These are phyloP conservation scores for Phytophthora hybrid DNA, from an alignment of 352 stramenopile genomes.

Conservation along the genomic window DNA sequence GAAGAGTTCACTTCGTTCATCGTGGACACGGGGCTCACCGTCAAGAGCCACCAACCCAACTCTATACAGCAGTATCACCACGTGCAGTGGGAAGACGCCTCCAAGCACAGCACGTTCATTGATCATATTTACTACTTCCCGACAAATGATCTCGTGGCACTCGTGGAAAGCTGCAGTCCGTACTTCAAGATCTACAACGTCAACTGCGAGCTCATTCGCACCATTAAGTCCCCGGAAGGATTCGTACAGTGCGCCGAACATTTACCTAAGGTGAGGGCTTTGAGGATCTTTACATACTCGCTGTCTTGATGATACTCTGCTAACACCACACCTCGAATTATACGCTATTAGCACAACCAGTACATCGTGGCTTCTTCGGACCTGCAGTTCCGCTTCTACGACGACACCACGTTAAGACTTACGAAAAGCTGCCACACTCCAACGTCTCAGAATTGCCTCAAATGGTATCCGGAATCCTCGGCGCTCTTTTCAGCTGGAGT, in stretches of 20 bases:
- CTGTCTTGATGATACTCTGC: neutral
- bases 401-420: constrained; percentile 75
- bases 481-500: constrained; percentile 85
- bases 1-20: constrained; percentile 94
- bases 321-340: neutral
- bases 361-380: constrained; percentile 85
- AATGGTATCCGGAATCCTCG: constrained; percentile 76
- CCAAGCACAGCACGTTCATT: constrained; percentile 88
- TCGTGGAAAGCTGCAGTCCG: constrained; percentile 80
- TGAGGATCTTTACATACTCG: neutral
- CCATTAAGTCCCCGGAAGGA: constrained; percentile 71
- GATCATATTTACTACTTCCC: constrained; percentile 90
- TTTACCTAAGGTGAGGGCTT: constrained; percentile 55
- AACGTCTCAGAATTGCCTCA: constrained; percentile 83
- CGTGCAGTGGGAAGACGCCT: constrained; percentile 81
- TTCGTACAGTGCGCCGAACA: constrained; percentile 86
- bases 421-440: constrained; percentile 85
- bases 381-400: constrained; percentile 86
- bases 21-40: constrained; percentile 86
- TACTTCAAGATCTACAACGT: constrained; percentile 88
- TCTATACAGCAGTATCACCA: constrained; percentile 90
- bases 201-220: constrained; percentile 72
- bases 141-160: constrained; percentile 66
- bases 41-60: constrained; percentile 86
- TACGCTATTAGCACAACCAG: constrained; percentile 53